Evolutionary conservation across 2,329 filamentous ascomycete species (phyloP), one percentile per base, ranked within the genome.

Genomic region (Aspergillus awamori): DNA sequence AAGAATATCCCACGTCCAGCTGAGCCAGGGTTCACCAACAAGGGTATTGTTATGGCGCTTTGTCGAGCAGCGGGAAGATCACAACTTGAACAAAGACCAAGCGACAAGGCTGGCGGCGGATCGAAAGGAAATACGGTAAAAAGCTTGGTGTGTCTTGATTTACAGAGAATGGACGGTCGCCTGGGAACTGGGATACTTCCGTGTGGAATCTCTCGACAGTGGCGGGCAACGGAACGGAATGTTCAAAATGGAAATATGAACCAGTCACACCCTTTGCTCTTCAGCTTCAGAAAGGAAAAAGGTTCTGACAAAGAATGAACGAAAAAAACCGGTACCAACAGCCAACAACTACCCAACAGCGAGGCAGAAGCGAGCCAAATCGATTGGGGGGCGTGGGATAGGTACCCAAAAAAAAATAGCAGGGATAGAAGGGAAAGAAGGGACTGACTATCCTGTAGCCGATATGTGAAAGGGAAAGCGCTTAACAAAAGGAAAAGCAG

Each of bases 221-320:
- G 59, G 47, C 30, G 56, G 59, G 59, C 62, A 64, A 64, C 62
- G 54, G 33, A 60, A 62, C 54, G 59, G 62, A 64, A 64, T 64
- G 62, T 17, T 57, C 20, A 20, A 13, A n/a, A 24, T n/a, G 20
- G 45, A 49, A 49, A 17, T n/a, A 28, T 51, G 62, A 59, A 36
- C 59, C 59, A 57, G 62, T 58, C 62, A 61, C 58, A 58, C 33
- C 43, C 30, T 53, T 45, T 28, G 38, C 47, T 43, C 10, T 45
- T 24, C 41, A 24, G 41, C 41, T 45, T 24, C 11, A 22, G 41
- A 20, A 43, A 43, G 22, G 1, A 36, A 45, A 45, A 45, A 24
- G 8, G 26, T 24, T 28, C 24, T 6, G 11, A 13, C 13, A 36
- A 36, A 36, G n/a, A 51, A 51, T 8, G 47, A 51, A 51, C 28